Base-by-base conservation (phyloP, 306 rosid genomes). In the Herpetospermum pedunculosum region DNA sequence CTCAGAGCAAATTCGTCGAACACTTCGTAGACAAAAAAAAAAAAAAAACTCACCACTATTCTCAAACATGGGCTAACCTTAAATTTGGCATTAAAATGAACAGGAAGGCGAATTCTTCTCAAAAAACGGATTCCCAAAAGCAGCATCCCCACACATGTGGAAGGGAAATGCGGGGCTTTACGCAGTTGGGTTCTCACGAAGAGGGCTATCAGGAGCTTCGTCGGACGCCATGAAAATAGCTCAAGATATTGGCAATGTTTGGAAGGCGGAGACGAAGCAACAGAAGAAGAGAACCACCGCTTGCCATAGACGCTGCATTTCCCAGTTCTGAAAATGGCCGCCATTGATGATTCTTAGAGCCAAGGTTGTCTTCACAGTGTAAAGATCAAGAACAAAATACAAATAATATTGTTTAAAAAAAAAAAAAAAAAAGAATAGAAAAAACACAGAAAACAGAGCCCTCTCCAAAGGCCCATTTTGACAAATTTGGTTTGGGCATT, bases 111-210 rank as follows among this genome's bases (percentile, higher is more conserved):
- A 89, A 54, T 88, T 94, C 18, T 94, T 94, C 83, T 79, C 92
- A 0, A 88, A 91, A 77, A 91, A 82, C 70, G 98, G 98, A 26
- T 91, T 80, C 72, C 98, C 98, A 73, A 93, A 86, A 73, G 83
- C 85, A 35, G 77, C 87, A 75, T 89, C 85, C 60, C 97, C 98
- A n/a, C 82, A 88, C 76, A 89, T 90, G 0, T 94, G 98, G 98
- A 94, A 91, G 37, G 98, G 97, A 67, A 91, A 86, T 8, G 76
- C 78, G 1, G 98, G 98, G 2, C 91, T 94, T 2, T 94, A 94
- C 60, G 97, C 98, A 14, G 98, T 94, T 68, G 98, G 98, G 78
- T 89, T 94, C 79, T 85, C 98, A 59, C 88, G 79, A 87, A 89
- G 88, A 81, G 98, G 98, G 82, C 91, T 94, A 19, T 85, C 91